phyloP scores from a whole-genome alignment of 2,329 filamentous ascomycete species.

The Ceratocystis harringtonii region DNA sequence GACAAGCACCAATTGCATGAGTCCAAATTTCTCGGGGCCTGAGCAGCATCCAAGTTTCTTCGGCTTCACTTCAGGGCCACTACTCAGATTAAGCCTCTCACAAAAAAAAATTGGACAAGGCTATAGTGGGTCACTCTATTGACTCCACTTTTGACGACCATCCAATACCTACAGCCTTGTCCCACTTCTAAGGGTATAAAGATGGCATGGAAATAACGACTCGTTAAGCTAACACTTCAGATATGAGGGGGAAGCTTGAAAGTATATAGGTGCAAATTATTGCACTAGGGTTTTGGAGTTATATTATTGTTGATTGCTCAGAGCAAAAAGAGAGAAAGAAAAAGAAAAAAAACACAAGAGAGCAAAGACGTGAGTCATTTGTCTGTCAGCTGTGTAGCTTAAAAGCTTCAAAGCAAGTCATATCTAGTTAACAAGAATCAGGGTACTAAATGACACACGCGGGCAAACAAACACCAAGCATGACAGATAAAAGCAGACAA shows the following conservation, averaged over 20 bases:
- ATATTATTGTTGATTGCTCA: neutral
- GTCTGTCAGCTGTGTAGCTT: neutral
- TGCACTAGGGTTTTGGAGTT: neutral
- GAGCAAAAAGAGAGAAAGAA: neutral
- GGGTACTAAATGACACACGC: neutral
- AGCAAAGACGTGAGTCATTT: neutral
- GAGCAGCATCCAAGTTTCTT: neutral
- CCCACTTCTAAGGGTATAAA: neutral
- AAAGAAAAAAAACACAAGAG: neutral
- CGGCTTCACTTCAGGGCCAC: neutral
- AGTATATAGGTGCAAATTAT: neutral
- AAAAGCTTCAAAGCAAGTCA: neutral
- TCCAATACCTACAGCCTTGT: neutral
- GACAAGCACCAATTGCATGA: neutral
- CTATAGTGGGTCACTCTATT: neutral
- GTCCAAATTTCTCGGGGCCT: neutral
- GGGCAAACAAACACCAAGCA: neutral
- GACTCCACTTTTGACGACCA: constrained; percentile 7
- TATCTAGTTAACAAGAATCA: neutral
- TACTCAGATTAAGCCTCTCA: neutral
- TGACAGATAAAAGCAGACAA: neutral
- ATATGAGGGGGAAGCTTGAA: neutral
- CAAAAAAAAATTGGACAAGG: constrained; percentile 7
- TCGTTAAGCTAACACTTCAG: neutral
- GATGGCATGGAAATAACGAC: neutral